Base-by-base conservation (phyloP, 441 rosid genomes). In the Biscutella laevigata region DNA sequence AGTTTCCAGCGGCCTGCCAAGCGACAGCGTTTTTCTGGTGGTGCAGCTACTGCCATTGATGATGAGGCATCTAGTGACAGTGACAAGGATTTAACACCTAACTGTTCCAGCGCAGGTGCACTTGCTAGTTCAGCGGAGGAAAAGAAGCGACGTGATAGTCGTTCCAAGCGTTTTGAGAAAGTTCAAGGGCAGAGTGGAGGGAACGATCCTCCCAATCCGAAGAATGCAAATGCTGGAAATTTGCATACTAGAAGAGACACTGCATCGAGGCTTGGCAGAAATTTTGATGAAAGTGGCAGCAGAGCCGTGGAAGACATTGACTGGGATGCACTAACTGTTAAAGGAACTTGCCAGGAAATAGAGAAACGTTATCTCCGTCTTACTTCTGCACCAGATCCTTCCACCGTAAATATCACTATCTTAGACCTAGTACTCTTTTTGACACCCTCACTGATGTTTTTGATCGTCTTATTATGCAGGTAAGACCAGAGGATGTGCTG, bases 291-390 rank as follows among this genome's bases (percentile, higher is more conserved):
- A 60, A 74, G 78, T 71, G 89, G 80, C 73, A 78, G 78, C 74
- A 71, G 77, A 71, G 95, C 99, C 51, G 99, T 89, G 63, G 99
- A 94, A 80, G 99, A 94, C 75, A 86, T 94, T 64, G 99, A 89
- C 61, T 94, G 99, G 97, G 96, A 94, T 79, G 82, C 99, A 36
- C 72, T 86, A 11, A 94, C 97, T 65, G 94, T 94, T 62, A 86
- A 79, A 74, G 99, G 99, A 59, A 84, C 96, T 57, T 81, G 95
- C 71, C 96, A 89, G 67, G 96, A 89, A 71, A 82, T 89, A 44
- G 99, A 86, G 78, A 94, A 89, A 72, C 94, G 91, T 44, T 94
- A 86, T 76, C 70, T 94, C 77, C 99, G 99, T 20, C 97, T 94
- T 41, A 94, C 99, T 66, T 94, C 96, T 67, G 95, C 96, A 29